Percentiles rank a stretch among this genome's conserved stretches.
Conservation (phyloP, 1,284 basidiomycete species). For the Xerocomus cyaneibrunnescens region DNA sequence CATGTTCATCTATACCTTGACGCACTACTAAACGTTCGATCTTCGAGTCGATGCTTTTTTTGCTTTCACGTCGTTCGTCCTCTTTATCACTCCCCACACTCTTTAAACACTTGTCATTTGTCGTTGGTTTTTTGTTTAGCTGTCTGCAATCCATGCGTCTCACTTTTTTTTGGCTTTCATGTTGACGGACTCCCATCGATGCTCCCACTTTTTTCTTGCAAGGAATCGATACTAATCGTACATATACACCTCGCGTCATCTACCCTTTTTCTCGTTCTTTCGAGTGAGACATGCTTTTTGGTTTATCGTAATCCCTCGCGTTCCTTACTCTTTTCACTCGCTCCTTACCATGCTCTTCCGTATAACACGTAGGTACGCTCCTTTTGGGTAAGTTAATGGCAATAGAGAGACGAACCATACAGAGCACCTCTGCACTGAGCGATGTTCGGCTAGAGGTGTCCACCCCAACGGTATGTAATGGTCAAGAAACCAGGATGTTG, state of each 20-base stretch:
- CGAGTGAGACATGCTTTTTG: not conserved
- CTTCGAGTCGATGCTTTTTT: slow-evolving; percentile 9
- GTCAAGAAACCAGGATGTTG: no score
- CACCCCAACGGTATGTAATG: no score
- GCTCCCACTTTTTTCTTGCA: no score
- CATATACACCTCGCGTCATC: slow-evolving; percentile 3
- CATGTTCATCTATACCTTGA: slow-evolving; percentile 17
- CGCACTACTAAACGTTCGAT: slow-evolving; percentile 8
- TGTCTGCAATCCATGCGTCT: slow-evolving; percentile 1
- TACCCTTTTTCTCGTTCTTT: not conserved
- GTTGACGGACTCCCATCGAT: slow-evolving; percentile 4
- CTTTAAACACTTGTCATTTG: not conserved
- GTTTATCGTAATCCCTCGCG: not conserved
- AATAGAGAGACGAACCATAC: slow-evolving; percentile 12
- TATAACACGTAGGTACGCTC: slow-evolving; percentile 5
- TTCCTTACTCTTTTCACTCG: not conserved
- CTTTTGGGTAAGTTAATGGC: slow-evolving; percentile 9
- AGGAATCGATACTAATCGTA: slow-evolving; percentile 20
- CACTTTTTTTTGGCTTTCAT: slow-evolving; percentile 1
- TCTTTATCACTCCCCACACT: not conserved
- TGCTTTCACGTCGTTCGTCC: not conserved
- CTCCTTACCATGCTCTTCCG: not conserved
- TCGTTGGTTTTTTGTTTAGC: not conserved
- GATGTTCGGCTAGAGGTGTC: no score
- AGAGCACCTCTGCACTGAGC: no score